Evolutionary conservation across 2,329 filamentous ascomycete genomes (phyloP), one percentile per base, ranked within the genome.

Genomic region (Pestalotiopsis sp.): DNA sequence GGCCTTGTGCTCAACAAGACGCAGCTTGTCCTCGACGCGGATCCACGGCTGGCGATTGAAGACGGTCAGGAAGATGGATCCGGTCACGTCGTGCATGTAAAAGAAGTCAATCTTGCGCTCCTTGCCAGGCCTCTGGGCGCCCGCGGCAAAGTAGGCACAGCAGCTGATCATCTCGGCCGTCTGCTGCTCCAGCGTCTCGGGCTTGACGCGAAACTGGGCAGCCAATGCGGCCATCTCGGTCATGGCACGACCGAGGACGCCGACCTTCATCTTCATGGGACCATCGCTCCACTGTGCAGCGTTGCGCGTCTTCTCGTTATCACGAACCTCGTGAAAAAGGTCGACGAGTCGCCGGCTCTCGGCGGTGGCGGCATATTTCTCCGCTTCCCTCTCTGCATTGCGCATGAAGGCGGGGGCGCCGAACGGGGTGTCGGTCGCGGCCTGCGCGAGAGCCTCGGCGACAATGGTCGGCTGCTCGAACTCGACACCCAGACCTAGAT

Each of bases 51-150:
- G 76, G 11, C 70, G 70, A 25, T 63, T 63, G 12, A 82, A 67
- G 0, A 78, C 73, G 41, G 61, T 75, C 23, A 79, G 71, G 70
- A 79, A 79, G 58, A 82, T 74, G 66, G 70, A 72, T 69, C 73
- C 74, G 13, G 77, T 81, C 3, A 81, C 77, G 58, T 61, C 67
- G 71, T 82, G 80, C 77, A 79, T 76, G 23, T 67, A 66, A 82
- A 87, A 92, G 79, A 94, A 94, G 78, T 94, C 92, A 72, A 92
- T 85, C 74, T 89, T 92, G 59, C 80, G 78, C 72, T 87, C 87
- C 36, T 82, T 80, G 0, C 86, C 86, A 12, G 84, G 80, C 72
- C 89, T 86, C 1, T 91, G 86, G 1, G 85, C 83, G 3, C 77
- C 73, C n/a, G 75, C 74, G 5, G 69, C 66, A 2, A 71, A 41